Evolutionary conservation across 352 stramenopile genomes (phyloP).

Genomic region (Phytophthora macrochlamydospora): DNA sequence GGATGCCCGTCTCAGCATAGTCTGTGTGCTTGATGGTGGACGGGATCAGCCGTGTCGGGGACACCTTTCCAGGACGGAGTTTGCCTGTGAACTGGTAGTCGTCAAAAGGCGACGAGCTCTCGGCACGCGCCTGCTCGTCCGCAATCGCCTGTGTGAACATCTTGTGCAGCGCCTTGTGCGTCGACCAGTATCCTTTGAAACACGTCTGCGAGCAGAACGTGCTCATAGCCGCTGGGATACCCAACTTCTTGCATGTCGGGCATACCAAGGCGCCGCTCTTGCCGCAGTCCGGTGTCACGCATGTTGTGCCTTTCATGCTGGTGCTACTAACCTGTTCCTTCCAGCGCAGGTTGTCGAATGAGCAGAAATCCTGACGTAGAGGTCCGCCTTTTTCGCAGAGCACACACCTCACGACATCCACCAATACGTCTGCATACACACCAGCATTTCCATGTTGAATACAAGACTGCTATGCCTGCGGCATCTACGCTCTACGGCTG

Average conservation of each 20-base stretch:
- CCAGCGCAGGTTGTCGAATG: neutral
- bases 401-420: neutral
- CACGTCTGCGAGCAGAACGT: slow-evolving; percentile 93
- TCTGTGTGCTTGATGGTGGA: slow-evolving; percentile 81
- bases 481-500: slow-evolving; percentile 47
- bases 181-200: slow-evolving; percentile 95
- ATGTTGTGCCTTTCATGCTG: slow-evolving; percentile 25
- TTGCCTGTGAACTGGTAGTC: slow-evolving; percentile 79
- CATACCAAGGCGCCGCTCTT: slow-evolving; percentile 81
- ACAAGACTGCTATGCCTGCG: slow-evolving; percentile 42
- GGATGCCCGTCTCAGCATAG: slow-evolving; percentile 85
- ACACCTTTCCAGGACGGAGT: slow-evolving; percentile 80
- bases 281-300: slow-evolving; percentile 60
- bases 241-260: slow-evolving; percentile 87
- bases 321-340: slow-evolving; percentile 1
- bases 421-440: neutral
- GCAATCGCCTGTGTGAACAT: slow-evolving; percentile 86
- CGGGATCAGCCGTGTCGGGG: slow-evolving; percentile 67
- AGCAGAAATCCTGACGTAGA: neutral
- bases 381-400: neutral
- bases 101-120: slow-evolving; percentile 40
- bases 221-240: slow-evolving; percentile 73
- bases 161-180: slow-evolving; percentile 95
- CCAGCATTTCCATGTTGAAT: neutral
- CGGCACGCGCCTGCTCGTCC: slow-evolving; percentile 30